Percentiles rank a stretch among this genome's conserved stretches.
These are phyloP conservation scores for Xylaria hypoxylon DNA, from an alignment of 2,329 filamentous ascomycete species.

Conservation along the genomic window DNA sequence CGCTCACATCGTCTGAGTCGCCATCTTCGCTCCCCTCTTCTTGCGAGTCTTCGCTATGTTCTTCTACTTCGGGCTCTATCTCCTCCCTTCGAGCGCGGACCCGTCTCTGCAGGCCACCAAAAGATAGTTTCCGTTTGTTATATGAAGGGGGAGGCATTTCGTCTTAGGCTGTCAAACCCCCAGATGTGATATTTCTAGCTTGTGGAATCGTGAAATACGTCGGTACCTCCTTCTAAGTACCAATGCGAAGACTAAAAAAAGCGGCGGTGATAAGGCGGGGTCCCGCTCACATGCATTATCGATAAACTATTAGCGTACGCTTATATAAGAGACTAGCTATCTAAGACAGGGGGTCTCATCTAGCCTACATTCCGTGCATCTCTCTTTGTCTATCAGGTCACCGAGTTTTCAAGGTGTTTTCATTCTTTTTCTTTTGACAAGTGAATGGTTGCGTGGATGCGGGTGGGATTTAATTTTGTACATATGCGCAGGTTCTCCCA, in stretches of 20 bases:
- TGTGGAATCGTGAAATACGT: not conserved
- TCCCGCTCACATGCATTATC: slow-evolving; percentile 10
- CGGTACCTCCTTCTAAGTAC: slow-evolving; percentile 2
- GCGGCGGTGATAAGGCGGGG: slow-evolving; percentile 17
- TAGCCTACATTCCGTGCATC: no score
- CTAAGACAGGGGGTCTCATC: no score
- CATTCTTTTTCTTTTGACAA: not conserved
- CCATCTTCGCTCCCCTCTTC: slow-evolving; percentile 52
- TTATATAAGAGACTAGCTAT: not conserved
- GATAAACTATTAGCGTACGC: slow-evolving; percentile 2
- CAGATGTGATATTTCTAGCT: not conserved
- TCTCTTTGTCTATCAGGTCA: not conserved
- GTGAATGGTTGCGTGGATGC: slow-evolving; percentile 24
- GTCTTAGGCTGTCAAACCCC: not conserved
- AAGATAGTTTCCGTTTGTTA: slow-evolving; percentile 57
- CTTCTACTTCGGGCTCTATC: slow-evolving; percentile 55
- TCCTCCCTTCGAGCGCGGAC: slow-evolving; percentile 60
- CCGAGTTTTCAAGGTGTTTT: not conserved
- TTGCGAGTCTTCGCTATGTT: slow-evolving; percentile 51
- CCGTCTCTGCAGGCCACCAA: slow-evolving; percentile 55
- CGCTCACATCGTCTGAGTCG: slow-evolving; percentile 49
- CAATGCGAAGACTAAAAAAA: slow-evolving; percentile 1
- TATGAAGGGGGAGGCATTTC: slow-evolving; percentile 44
- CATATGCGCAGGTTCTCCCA: slow-evolving; percentile 15
- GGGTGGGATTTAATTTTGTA: not conserved